A percentile compares a stretch with the other conserved stretches of the same genome.
Evolutionary conservation across 331 rosid species (phyloP).

Genomic region (Quercus tomentella): DNA sequence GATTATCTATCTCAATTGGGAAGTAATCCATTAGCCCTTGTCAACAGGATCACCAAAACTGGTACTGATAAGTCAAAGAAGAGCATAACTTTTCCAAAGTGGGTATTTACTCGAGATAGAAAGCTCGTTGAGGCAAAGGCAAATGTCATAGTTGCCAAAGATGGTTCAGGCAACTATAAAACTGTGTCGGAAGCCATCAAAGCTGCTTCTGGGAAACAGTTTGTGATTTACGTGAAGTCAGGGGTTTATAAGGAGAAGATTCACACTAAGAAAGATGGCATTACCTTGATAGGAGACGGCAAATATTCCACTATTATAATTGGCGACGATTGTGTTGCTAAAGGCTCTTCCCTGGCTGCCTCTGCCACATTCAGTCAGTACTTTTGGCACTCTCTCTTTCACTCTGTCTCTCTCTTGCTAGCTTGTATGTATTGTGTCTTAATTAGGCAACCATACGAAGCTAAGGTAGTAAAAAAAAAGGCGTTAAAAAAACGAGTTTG

Average conservation of each 20-base stretch:
- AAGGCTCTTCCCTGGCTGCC: conserved; percentile 24
- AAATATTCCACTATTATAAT: conserved; percentile 35
- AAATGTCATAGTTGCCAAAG: conserved; percentile 44
- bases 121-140: conserved; percentile 38
- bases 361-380: conserved; percentile 44
- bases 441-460: too few species aligned
- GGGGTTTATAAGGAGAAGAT: conserved; percentile 55
- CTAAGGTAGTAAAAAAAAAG: too few species aligned
- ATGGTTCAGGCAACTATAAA: conserved; percentile 42
- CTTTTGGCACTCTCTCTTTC: neutral
- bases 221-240: conserved; percentile 48
- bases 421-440: neutral
- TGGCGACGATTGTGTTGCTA: conserved; percentile 22
- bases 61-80: neutral
- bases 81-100: conserved; percentile 20
- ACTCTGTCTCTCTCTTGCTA: neutral
- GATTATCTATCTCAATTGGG: conserved; percentile 31
- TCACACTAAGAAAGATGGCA: conserved; percentile 34
- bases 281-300: conserved; percentile 56
- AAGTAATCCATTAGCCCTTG: conserved; percentile 46
- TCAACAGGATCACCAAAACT: conserved; percentile 8
- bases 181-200: conserved; percentile 46
- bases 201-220: conserved; percentile 40
- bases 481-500: too few species aligned
- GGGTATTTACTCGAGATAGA: conserved; percentile 29